Base-by-base conservation (phyloP, 1,139 yeast genomes). In the Sugiyamaella novakii region DNA sequence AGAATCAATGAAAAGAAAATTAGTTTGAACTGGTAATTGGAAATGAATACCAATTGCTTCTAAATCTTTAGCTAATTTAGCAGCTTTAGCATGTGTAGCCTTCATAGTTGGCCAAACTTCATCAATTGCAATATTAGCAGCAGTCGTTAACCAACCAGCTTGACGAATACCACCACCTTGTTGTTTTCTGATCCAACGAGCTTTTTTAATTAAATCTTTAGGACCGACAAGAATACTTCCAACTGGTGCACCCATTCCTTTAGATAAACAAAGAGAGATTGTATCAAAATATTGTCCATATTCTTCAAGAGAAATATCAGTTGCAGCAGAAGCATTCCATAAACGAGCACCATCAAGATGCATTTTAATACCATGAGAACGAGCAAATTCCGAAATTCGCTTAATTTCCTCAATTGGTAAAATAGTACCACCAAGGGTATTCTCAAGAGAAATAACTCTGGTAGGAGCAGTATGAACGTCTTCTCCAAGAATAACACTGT, bases 321-420 rank as follows among this genome's bases (percentile, higher is more conserved):
- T 79, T 43, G 78, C 92, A 5, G 78, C 86, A 25, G 83, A 74
- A 1, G 97, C 97, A 64, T 91, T 88, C 94, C 95, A 89, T 53
- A 91, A 73, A 59, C 98, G 77, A n/a, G 98, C 98, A 56, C 98
- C 98, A 64, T 91, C 98, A 62, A 89, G 79, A 66, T 91, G 98
- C 61, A 89, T 71, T 58, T 73, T 77, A 54, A 89, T 74, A 50
- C 77, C 78, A 60, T 84, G 76, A 47, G 74, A 78, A 53, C 76
- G 72, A 58, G 95, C 88, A 75, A 87, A 88, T 50, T 72, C 75
- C 47, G 87, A 78, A 59, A 91, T 89, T 55, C 81, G 78, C 54
- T 74, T 72, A 56, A 91, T 79, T 65, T 91, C 97, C 42, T 84
- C 94, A 46, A 86, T 63, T 11, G 97, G 98, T 68, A 81, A 78